These are phyloP conservation scores for Abelmoschus esculentus DNA, from an alignment of 345 rosid genomes.

Conservation along the genomic window DNA sequence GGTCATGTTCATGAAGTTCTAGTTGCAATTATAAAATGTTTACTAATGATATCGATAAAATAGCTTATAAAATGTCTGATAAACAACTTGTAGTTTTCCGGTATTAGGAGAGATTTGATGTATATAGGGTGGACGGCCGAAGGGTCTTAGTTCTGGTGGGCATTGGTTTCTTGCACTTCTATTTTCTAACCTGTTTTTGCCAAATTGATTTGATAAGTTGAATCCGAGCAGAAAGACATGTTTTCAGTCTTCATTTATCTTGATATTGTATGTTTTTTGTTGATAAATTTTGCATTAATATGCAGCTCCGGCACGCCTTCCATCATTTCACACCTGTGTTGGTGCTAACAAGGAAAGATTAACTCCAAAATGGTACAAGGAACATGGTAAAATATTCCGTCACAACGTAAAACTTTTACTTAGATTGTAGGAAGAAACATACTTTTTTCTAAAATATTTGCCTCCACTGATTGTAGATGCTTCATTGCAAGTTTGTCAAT, in stretches of 20 bases:
- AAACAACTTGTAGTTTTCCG: background rate
- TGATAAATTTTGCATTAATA: constrained; percentile 12
- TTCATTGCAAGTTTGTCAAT: constrained; percentile 1
- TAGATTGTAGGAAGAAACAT: background rate
- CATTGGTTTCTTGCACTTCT: background rate
- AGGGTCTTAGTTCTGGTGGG: background rate
- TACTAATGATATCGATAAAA: background rate
- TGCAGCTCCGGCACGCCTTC: constrained; percentile 92
- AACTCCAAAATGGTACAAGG: constrained; percentile 92
- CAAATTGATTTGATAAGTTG: background rate
- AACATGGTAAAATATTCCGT: constrained; percentile 54
- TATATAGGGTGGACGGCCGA: background rate
- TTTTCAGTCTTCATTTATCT: background rate
- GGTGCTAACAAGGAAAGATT: constrained; percentile 86
- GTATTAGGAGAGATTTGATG: background rate
- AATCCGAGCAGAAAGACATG: background rate
- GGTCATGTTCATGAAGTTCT: background rate
- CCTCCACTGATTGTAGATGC: background rate
- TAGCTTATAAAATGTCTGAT: background rate
- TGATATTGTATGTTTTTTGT: background rate
- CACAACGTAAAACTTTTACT: background rate
- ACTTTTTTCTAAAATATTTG: background rate
- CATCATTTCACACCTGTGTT: constrained; percentile 96
- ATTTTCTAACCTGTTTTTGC: background rate
- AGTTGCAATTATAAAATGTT: background rate